Conservation (phyloP, 2,329 filamentous ascomycete genomes). For the Metarhizium humberi region DNA sequence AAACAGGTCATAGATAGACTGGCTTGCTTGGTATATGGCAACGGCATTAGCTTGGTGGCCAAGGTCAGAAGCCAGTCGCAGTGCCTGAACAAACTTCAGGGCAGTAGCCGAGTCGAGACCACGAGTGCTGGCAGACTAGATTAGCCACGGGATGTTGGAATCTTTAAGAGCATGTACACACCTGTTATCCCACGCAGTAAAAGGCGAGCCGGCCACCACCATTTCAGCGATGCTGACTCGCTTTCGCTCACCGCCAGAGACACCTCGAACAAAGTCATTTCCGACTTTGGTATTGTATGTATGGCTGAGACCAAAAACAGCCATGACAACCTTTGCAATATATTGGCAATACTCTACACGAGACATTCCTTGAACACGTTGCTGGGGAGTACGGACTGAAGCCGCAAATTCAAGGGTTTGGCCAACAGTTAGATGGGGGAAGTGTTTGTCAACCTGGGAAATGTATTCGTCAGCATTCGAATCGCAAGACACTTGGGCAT, state of each 20-base stretch:
- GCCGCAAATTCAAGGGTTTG: slow-evolving; percentile 67
- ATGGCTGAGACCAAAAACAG: slow-evolving; percentile 63
- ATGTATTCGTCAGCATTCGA: background rate
- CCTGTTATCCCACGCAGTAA: slow-evolving; percentile 61
- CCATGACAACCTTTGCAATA: slow-evolving; percentile 58
- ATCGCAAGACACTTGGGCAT: background rate
- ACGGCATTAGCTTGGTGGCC: slow-evolving; percentile 52
- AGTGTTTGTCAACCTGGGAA: slow-evolving; percentile 56
- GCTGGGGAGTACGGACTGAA: slow-evolving; percentile 56
- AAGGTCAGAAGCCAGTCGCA: slow-evolving; percentile 57
- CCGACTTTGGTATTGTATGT: slow-evolving; percentile 67
- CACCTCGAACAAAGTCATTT: slow-evolving; percentile 63
- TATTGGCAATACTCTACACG: slow-evolving; percentile 50
- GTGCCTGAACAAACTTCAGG: slow-evolving; percentile 59
- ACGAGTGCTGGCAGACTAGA: slow-evolving; percentile 36
- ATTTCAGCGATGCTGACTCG: slow-evolving; percentile 78
- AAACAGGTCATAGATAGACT: slow-evolving; percentile 62
- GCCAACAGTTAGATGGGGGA: slow-evolving; percentile 67
- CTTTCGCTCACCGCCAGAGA: slow-evolving; percentile 65
- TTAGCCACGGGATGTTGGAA: background rate
- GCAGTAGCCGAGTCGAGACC: slow-evolving; percentile 68
- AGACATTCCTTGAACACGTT: slow-evolving; percentile 53
- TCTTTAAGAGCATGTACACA: slow-evolving; percentile 4
- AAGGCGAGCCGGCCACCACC: slow-evolving; percentile 50
- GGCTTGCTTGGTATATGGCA: slow-evolving; percentile 64